A percentile compares a stretch with the other conserved stretches of the same genome.
phyloP scores from a whole-genome alignment of 2,329 filamentous ascomycete genomes.

The Zymoseptoria crescenta region DNA sequence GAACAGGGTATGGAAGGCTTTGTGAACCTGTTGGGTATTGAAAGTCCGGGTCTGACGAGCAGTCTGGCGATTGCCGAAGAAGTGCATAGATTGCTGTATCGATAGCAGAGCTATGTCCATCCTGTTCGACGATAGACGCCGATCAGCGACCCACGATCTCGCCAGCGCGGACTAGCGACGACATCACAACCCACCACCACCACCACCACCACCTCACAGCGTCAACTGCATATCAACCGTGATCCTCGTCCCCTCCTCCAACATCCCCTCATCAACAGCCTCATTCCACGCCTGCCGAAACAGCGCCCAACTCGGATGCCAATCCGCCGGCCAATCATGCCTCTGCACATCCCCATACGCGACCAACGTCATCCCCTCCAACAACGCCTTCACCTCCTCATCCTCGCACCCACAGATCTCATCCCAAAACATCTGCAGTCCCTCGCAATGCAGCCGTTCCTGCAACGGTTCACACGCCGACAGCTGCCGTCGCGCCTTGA shows the following conservation, averaged over 20 bases:
- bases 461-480: slow-evolving; percentile 8
- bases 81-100: slow-evolving; percentile 54
- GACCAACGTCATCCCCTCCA: slow-evolving; percentile 7
- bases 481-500: slow-evolving; percentile 12
- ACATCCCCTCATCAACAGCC: slow-evolving; percentile 4
- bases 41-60: slow-evolving; percentile 87
- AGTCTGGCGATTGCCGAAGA: slow-evolving; percentile 75
- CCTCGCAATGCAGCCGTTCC: slow-evolving; percentile 16
- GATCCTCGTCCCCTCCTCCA: slow-evolving; percentile 4
- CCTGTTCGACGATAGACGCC: not conserved
- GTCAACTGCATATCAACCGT: slow-evolving; percentile 4
- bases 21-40: slow-evolving; percentile 85
- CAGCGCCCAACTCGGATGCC: slow-evolving; percentile 11
- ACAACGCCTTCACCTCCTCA: slow-evolving; percentile 2
- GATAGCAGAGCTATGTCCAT: slow-evolving; percentile 1
- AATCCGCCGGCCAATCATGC: slow-evolving; percentile 12
- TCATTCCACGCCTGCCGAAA: slow-evolving; percentile 13
- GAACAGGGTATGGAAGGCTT: slow-evolving; percentile 76
- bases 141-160: too few relatives aligned
- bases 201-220: slow-evolving; percentile 2
- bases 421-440: slow-evolving; percentile 12
- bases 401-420: slow-evolving; percentile 8
- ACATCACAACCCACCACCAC: not conserved
- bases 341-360: slow-evolving; percentile 11
- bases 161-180: too few relatives aligned